Evolutionary conservation across 352 stramenopile genomes (phyloP).

Genomic region (Pythium guiyangense): DNA sequence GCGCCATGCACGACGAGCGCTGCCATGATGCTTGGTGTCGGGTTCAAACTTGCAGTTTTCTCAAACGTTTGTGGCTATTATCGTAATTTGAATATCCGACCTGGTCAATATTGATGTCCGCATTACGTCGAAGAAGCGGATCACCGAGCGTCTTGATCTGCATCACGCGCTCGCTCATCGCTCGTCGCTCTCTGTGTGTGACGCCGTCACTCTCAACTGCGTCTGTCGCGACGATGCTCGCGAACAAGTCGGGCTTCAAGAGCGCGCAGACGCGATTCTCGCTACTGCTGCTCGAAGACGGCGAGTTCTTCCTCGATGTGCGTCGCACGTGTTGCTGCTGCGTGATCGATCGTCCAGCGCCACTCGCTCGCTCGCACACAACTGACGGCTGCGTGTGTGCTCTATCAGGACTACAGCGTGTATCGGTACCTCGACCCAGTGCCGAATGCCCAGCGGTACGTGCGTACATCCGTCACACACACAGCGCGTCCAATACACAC

Average conservation of each 20-base stretch:
- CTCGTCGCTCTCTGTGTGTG: too few relatives aligned
- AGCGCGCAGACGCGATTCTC: conserved; percentile 76
- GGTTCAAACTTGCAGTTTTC: too few relatives aligned
- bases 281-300: conserved; percentile 91
- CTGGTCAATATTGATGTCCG: too few relatives aligned
- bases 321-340: conserved; percentile 2
- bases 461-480: too few relatives aligned
- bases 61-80: too few relatives aligned
- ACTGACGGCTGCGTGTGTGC: neutral
- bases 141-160: too few relatives aligned
- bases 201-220: too few relatives aligned
- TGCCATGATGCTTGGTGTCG: too few relatives aligned
- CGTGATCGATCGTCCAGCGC: neutral
- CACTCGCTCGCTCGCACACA: neutral
- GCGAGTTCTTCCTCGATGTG: conserved; percentile 94
- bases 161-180: too few relatives aligned
- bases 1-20: too few relatives aligned
- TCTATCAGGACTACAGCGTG: conserved; percentile 75
- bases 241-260: conserved; percentile 18
- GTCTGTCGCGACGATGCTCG: conserved; percentile 5
- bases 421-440: conserved; percentile 64
- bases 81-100: too few relatives aligned
- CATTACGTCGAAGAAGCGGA: too few relatives aligned
- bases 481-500: neutral
- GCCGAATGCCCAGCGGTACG: conserved; percentile 46